Percentiles rank a stretch among this genome's conserved stretches.
These are phyloP conservation scores for Fusarium sarcochroum DNA, from an alignment of 2,329 filamentous ascomycete species.

Conservation along the genomic window DNA sequence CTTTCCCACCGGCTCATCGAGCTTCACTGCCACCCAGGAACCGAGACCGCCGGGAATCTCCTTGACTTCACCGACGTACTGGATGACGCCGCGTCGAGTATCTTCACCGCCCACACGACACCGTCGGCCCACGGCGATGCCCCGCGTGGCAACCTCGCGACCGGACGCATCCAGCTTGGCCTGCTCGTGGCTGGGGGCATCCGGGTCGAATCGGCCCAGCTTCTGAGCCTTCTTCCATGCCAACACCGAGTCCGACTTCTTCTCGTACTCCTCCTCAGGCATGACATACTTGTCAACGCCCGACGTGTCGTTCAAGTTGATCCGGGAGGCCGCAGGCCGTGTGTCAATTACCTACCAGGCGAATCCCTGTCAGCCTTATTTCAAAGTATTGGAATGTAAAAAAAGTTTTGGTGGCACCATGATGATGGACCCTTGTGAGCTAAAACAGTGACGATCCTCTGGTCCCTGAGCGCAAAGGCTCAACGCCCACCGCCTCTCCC, in stretches of 20 bases:
- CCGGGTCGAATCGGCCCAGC: constrained; percentile 94
- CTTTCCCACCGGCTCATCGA: constrained; percentile 86
- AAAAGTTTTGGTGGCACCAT: constrained; percentile 23
- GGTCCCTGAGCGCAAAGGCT: constrained; percentile 20
- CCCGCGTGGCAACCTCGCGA: constrained; percentile 77
- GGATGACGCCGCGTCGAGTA: constrained; percentile 76
- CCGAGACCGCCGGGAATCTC: constrained; percentile 78
- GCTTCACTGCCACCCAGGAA: constrained; percentile 79
- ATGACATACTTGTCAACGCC: constrained; percentile 91
- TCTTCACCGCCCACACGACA: constrained; percentile 79
- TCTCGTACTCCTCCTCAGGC: constrained; percentile 87
- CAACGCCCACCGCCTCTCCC: constrained; percentile 40
- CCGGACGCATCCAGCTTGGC: constrained; percentile 78
- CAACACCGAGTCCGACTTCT: constrained; percentile 87
- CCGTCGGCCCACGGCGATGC: constrained; percentile 73
- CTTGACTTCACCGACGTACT: constrained; percentile 80
- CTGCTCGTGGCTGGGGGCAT: constrained; percentile 80
- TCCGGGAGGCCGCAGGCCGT: constrained; percentile 80
- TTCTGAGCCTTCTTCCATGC: constrained; percentile 97
- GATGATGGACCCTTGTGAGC: constrained; percentile 26
- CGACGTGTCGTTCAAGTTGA: constrained; percentile 85
- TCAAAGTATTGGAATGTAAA: constrained; percentile 37
- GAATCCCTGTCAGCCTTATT: constrained; percentile 51
- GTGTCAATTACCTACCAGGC: constrained; percentile 79
- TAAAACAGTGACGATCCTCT: constrained; percentile 29